phyloP scores from a whole-genome alignment of 352 stramenopile species.

The Phytophthora agathidicida region DNA sequence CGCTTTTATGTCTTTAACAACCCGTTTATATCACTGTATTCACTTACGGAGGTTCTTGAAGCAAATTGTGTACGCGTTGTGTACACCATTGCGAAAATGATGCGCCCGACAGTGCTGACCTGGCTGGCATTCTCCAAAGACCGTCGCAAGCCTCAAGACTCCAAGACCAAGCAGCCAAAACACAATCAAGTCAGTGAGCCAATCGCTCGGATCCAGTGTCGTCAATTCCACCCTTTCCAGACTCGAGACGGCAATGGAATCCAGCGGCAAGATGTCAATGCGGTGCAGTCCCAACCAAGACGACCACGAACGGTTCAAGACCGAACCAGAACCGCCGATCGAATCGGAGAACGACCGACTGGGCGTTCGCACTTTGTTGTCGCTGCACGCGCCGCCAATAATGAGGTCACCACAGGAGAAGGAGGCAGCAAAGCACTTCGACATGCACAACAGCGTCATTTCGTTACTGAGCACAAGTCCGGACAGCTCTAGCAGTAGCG shows the following conservation, averaged over 20 bases:
- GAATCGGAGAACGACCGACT: slow-evolving; percentile 24
- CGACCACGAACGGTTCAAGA: slow-evolving; percentile 16
- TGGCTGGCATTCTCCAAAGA: slow-evolving; percentile 39
- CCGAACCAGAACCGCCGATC: slow-evolving; percentile 20
- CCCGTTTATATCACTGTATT: slow-evolving; percentile 13
- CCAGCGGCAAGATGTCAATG: slow-evolving; percentile 24
- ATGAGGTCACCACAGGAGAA: slow-evolving; percentile 19
- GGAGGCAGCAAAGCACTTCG: slow-evolving; percentile 25
- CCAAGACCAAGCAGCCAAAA: slow-evolving; percentile 13
- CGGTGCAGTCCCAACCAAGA: slow-evolving; percentile 27
- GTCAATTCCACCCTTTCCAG: background rate
- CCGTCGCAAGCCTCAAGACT: slow-evolving; percentile 20
- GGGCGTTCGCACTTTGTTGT: slow-evolving; percentile 27
- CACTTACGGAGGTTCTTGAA: slow-evolving; percentile 18
- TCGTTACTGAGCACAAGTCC: slow-evolving; percentile 37
- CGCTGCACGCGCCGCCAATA: slow-evolving; percentile 29
- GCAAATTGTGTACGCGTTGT: slow-evolving; percentile 37
- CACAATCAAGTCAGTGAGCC: slow-evolving; percentile 7
- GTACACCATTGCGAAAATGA: slow-evolving; percentile 25
- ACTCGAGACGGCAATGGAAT: slow-evolving; percentile 10
- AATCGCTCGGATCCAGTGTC: background rate
- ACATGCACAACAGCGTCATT: slow-evolving; percentile 34
- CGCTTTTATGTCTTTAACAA: slow-evolving; percentile 1
- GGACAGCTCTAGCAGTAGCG: slow-evolving; percentile 30
- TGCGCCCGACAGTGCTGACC: background rate